Percentiles rank a stretch among this genome's conserved stretches.
Conservation (phyloP, 2,329 filamentous ascomycete species). For the Chaetothyriales sp. region DNA sequence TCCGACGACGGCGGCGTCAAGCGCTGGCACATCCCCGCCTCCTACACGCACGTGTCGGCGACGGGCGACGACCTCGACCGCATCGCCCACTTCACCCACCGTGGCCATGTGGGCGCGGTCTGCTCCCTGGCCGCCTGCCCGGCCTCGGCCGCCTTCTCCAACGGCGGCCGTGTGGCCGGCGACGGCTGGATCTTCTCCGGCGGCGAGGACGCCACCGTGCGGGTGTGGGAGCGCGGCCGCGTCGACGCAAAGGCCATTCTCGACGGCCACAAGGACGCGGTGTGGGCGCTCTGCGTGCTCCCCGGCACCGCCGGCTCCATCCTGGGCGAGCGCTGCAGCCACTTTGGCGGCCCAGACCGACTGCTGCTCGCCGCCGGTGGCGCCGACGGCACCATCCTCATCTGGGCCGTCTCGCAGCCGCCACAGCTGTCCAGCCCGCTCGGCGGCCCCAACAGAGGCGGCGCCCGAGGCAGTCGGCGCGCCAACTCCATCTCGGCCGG, state of each 20-base stretch:
- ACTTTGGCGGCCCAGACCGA: conserved; percentile 68
- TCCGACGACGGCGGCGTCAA: conserved; percentile 95
- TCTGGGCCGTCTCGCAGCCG: conserved; percentile 89
- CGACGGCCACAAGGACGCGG: conserved; percentile 86
- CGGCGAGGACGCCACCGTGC: conserved; percentile 81
- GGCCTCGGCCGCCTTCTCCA: conserved; percentile 74
- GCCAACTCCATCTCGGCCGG: conserved; percentile 91
- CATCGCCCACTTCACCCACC: conserved; percentile 84
- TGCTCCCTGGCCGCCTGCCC: conserved; percentile 79
- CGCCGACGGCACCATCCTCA: conserved; percentile 78
- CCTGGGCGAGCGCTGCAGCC: conserved; percentile 58
- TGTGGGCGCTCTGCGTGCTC: conserved; percentile 89
- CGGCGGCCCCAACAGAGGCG: conserved; percentile 54
- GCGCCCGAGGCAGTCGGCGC: conserved; percentile 59
- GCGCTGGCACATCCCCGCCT: conserved; percentile 82
- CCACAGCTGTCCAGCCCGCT: conserved; percentile 74
- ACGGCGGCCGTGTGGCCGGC: conserved; percentile 71
- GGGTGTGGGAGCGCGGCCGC: conserved; percentile 87
- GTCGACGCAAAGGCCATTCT: conserved; percentile 92
- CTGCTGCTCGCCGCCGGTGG: conserved; percentile 83
- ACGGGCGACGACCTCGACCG: conserved; percentile 74
- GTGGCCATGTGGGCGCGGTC: conserved; percentile 83
- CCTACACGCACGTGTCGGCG: conserved; percentile 41
- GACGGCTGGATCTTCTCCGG: conserved; percentile 99
- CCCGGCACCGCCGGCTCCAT: conserved; percentile 68